Percentiles rank a stretch among this genome's conserved stretches.
phyloP scores from a whole-genome alignment of 306 rosid species.

The Fragaria iinumae region DNA sequence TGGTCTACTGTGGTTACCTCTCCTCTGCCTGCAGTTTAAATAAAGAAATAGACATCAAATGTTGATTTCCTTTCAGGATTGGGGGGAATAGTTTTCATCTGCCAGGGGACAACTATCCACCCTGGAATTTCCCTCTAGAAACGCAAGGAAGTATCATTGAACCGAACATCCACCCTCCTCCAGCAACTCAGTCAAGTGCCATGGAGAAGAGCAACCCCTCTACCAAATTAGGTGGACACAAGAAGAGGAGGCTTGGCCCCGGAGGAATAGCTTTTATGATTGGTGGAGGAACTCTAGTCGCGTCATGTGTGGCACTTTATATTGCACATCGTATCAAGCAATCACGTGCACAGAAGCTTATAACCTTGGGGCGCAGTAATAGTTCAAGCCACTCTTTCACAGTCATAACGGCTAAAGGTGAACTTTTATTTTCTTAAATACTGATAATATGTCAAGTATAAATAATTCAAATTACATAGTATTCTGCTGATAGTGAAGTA shows the following conservation, averaged over 20 bases:
- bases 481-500: neutral
- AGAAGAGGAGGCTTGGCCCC: constrained; percentile 55
- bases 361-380: constrained; percentile 35
- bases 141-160: constrained; percentile 28
- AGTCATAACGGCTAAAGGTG: constrained; percentile 49
- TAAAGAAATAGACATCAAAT: constrained; percentile 8
- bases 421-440: constrained; percentile 16
- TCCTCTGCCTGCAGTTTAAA: constrained; percentile 23
- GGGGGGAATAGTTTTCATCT: constrained; percentile 72
- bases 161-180: constrained; percentile 55
- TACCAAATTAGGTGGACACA: constrained; percentile 29
- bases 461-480: neutral
- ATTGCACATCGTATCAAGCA: constrained; percentile 45
- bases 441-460: neutral
- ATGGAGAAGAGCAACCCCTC: constrained; percentile 63
- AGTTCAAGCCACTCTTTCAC: constrained; percentile 44
- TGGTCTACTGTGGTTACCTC: constrained; percentile 12
- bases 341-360: constrained; percentile 28
- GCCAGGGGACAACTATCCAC: constrained; percentile 51
- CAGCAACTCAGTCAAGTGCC: constrained; percentile 70
- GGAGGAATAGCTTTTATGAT: constrained; percentile 74
- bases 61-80: constrained; percentile 49
- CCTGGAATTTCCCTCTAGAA: constrained; percentile 77
- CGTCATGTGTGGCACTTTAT: constrained; percentile 56
- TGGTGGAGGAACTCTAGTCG: constrained; percentile 69